Evolutionary conservation across 164 flowering plant genomes (phyloP).

Genomic region (Echeveria elegans): DNA sequence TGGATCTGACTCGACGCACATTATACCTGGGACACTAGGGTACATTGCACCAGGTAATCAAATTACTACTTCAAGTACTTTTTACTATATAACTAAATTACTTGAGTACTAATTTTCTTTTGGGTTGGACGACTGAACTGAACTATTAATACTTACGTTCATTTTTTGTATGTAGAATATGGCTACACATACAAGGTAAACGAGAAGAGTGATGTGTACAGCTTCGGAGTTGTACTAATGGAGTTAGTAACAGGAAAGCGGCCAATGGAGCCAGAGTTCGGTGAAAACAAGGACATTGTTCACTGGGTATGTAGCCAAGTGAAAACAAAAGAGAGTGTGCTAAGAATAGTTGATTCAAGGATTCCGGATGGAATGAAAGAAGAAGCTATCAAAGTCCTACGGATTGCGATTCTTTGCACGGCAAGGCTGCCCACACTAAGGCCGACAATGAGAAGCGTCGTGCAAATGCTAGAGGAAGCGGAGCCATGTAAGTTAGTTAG

Average conservation of each 20-base stretch:
- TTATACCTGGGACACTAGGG: slow-evolving; percentile 56
- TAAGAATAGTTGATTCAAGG: slow-evolving; percentile 33
- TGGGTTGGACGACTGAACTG: background rate
- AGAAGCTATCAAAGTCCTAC: slow-evolving; percentile 51
- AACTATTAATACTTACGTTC: background rate
- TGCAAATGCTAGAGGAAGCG: slow-evolving; percentile 66
- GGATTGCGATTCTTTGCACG: slow-evolving; percentile 47
- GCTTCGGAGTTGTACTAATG: slow-evolving; percentile 75
- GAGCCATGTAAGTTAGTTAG: slow-evolving; percentile 28
- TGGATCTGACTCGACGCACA: slow-evolving; percentile 19
- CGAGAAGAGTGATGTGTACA: slow-evolving; percentile 70
- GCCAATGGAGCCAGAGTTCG: slow-evolving; percentile 51
- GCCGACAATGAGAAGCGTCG: slow-evolving; percentile 74
- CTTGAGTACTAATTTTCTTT: too few species aligned
- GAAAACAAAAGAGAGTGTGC: slow-evolving; percentile 20
- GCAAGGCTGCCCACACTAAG: slow-evolving; percentile 43
- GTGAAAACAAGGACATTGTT: slow-evolving; percentile 58
- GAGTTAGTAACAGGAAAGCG: slow-evolving; percentile 61
- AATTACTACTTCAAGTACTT: background rate
- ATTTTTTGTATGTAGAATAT: slow-evolving; percentile 33
- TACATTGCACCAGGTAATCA: slow-evolving; percentile 68
- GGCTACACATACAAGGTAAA: slow-evolving; percentile 50
- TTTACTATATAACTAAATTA: too few species aligned
- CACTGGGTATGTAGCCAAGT: slow-evolving; percentile 34
- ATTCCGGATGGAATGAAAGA: slow-evolving; percentile 33